Evolutionary conservation across 1,284 basidiomycete genomes (phyloP).

Genomic region (Ustilago nuda): DNA sequence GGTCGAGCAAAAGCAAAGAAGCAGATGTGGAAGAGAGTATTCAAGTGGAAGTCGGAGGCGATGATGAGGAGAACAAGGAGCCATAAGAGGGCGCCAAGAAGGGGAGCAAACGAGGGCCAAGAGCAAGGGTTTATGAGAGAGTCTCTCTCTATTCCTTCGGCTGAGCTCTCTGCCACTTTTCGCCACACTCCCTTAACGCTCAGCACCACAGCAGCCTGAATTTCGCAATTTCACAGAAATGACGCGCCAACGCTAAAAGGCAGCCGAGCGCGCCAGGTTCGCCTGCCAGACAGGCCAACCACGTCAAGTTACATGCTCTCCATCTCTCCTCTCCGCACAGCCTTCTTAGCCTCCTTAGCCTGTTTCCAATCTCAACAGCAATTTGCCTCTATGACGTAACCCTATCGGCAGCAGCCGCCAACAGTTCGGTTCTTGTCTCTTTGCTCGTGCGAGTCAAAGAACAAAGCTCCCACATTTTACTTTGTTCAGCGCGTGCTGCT

Average conservation of each 20-base stretch:
- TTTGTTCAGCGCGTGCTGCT: not conserved
- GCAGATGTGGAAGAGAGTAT: not conserved
- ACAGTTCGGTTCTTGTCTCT: not conserved
- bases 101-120: too few species aligned
- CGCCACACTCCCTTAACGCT: too few species aligned
- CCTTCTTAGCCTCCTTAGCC: not conserved
- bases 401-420: not conserved
- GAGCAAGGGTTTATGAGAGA: too few species aligned
- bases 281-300: constrained; percentile 4
- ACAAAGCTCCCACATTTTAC: not conserved
- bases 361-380: too few species aligned
- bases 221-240: too few species aligned
- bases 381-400: not conserved
- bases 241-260: too few species aligned
- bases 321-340: not conserved
- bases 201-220: too few species aligned
- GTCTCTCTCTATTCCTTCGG: too few species aligned
- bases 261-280: too few species aligned
- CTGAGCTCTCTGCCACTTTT: too few species aligned
- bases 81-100: not conserved
- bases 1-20: not conserved
- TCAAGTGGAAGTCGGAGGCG: not conserved
- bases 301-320: constrained; percentile 7
- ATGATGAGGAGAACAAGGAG: not conserved
- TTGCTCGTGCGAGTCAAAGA: constrained; percentile 10